Conservation (phyloP, 78 protist genomes). For the Cavenderia fasciculata region DNA sequence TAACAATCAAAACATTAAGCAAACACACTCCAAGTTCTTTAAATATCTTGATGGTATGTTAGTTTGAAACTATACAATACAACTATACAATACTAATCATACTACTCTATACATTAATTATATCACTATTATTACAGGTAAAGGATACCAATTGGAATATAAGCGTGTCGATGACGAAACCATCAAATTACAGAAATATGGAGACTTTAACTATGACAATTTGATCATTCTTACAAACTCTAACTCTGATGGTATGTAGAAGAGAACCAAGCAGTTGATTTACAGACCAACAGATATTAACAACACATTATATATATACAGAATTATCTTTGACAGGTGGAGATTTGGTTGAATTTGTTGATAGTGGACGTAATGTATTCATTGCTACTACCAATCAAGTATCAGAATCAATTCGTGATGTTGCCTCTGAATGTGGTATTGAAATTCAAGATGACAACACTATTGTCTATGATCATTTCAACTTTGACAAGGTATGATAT, state of each 20-base stretch:
- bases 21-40: constrained; percentile 79
- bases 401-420: constrained; percentile 82
- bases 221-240: constrained; percentile 83
- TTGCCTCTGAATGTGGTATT: constrained; percentile 82
- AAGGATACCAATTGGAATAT: constrained; percentile 69
- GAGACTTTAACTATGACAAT: constrained; percentile 76
- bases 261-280: not conserved
- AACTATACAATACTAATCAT: not conserved
- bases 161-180: constrained; percentile 15
- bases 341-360: constrained; percentile 70
- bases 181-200: constrained; percentile 54
- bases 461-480: constrained; percentile 81
- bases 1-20: constrained; percentile 21
- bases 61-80: not conserved
- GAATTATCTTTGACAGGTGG: constrained; percentile 49
- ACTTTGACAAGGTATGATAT: constrained; percentile 60
- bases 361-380: constrained; percentile 84
- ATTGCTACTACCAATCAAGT: constrained; percentile 63
- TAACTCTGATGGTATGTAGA: constrained; percentile 38
- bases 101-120: not conserved
- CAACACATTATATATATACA: not conserved
- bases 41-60: constrained; percentile 35
- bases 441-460: constrained; percentile 84
- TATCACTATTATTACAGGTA: not conserved
- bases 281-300: not conserved